phyloP scores from a whole-genome alignment of 2,329 filamentous ascomycete genomes.

The Plenodomus biglobosus region DNA sequence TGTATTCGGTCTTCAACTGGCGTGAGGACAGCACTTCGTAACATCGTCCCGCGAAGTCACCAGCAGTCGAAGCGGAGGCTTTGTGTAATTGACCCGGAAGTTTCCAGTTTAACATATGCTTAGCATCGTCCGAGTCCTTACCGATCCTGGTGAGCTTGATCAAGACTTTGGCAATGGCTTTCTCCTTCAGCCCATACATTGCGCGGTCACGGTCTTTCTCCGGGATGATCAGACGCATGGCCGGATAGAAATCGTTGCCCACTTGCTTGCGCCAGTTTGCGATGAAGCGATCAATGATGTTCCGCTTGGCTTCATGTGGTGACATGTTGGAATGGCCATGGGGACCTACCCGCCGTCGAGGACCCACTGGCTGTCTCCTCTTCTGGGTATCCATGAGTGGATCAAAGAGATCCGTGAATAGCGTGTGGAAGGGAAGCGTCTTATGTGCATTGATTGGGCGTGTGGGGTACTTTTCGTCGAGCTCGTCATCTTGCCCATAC shows the following conservation, averaged over 20 bases:
- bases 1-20: slow-evolving; percentile 70
- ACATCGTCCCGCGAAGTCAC: slow-evolving; percentile 90
- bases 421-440: slow-evolving; percentile 78
- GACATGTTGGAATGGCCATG: slow-evolving; percentile 61
- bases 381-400: slow-evolving; percentile 78
- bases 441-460: slow-evolving; percentile 77
- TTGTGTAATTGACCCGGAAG: slow-evolving; percentile 65
- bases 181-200: slow-evolving; percentile 94
- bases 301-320: slow-evolving; percentile 74
- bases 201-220: slow-evolving; percentile 90
- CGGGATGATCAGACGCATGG: slow-evolving; percentile 85
- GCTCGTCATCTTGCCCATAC: slow-evolving; percentile 50
- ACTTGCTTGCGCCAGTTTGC: slow-evolving; percentile 83
- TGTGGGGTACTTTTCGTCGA: slow-evolving; percentile 66
- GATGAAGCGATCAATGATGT: slow-evolving; percentile 85
- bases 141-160: slow-evolving; percentile 92
- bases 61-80: slow-evolving; percentile 60
- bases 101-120: slow-evolving; percentile 88
- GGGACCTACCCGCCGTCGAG: slow-evolving; percentile 62
- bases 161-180: slow-evolving; percentile 83
- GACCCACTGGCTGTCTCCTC: slow-evolving; percentile 58
- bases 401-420: slow-evolving; percentile 79
- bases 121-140: slow-evolving; percentile 84
- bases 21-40: slow-evolving; percentile 84
- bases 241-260: slow-evolving; percentile 90